Conservation (phyloP, 2,329 filamentous ascomycete species). For the Fusarium protoensiforme region DNA sequence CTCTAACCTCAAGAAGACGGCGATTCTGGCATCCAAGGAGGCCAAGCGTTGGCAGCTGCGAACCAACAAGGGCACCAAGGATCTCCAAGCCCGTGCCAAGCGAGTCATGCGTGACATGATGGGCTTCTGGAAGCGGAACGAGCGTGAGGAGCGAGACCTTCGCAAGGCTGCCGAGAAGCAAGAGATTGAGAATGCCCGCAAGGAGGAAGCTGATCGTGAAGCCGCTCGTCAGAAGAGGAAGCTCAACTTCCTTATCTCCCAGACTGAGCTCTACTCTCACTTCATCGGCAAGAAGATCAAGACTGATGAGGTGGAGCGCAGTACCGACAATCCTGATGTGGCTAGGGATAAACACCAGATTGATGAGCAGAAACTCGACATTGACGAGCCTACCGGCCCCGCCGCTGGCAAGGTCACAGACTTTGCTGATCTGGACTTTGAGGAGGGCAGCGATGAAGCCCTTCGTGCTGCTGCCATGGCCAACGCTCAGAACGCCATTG, state of each 20-base stretch:
- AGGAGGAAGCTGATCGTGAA: constrained; percentile 96
- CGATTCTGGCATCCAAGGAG: constrained; percentile 95
- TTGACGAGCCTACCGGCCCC: constrained; percentile 65
- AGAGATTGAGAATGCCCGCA: constrained; percentile 95
- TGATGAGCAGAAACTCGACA: constrained; percentile 56
- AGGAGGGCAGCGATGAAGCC: constrained; percentile 88
- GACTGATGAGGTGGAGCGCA: constrained; percentile 92
- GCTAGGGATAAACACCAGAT: constrained; percentile 60
- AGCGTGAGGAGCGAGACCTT: constrained; percentile 94
- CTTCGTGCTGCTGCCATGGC: constrained; percentile 88
- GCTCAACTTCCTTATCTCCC: constrained; percentile 98
- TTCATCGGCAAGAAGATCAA: constrained; percentile 99
- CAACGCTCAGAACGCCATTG: constrained; percentile 95
- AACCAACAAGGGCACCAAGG: constrained; percentile 98
- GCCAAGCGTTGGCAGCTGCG: constrained; percentile 96
- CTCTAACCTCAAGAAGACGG: constrained; percentile 98
- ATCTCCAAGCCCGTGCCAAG: constrained; percentile 95
- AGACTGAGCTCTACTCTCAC: constrained; percentile 98
- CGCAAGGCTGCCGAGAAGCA: constrained; percentile 95
- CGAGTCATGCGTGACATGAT: constrained; percentile 99
- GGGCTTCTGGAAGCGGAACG: constrained; percentile 99
- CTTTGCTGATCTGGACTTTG: constrained; percentile 95
- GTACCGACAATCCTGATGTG: constrained; percentile 83
- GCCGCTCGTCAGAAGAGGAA: constrained; percentile 97
- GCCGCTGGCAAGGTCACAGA: constrained; percentile 82